Percentiles rank a stretch among this genome's conserved stretches.
Evolutionary conservation across 2,329 filamentous ascomycete species (phyloP).

Genomic region (Hypoxylon rubiginosum): DNA sequence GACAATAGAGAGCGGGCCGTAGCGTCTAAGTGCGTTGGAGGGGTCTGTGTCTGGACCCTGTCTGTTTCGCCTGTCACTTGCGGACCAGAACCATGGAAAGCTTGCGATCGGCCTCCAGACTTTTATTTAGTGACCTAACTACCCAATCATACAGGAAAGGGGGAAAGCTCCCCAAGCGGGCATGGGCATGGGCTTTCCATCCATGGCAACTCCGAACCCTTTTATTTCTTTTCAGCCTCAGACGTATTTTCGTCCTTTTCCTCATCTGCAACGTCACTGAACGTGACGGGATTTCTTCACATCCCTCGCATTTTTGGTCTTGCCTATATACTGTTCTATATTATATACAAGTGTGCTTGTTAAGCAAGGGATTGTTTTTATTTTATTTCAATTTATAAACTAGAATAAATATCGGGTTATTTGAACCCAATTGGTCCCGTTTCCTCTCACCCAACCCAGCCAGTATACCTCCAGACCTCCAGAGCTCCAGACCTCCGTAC

Average conservation of each 20-base stretch:
- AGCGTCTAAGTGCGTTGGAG: constrained; percentile 20
- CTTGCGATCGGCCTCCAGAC: constrained; percentile 3
- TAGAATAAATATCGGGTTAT: background rate
- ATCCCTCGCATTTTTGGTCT: constrained; percentile 5
- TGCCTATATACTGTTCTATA: constrained; percentile 10
- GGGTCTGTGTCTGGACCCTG: background rate
- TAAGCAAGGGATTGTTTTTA: background rate
- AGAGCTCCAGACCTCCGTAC: background rate
- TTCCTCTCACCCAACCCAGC: constrained; percentile 12
- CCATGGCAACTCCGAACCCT: constrained; percentile 11
- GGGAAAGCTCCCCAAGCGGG: background rate
- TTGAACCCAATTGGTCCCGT: constrained; percentile 19
- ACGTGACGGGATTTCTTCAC: background rate
- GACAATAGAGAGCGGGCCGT: constrained; percentile 30
- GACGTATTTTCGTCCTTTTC: constrained; percentile 9
- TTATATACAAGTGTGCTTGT: constrained; percentile 9
- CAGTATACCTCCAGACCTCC: background rate
- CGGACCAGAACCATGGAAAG: constrained; percentile 12
- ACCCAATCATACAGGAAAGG: constrained; percentile 19
- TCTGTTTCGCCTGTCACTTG: constrained; percentile 7
- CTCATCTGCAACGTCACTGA: constrained; percentile 6
- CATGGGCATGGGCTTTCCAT: constrained; percentile 11
- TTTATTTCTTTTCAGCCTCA: constrained; percentile 27
- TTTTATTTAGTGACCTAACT: too few species aligned
- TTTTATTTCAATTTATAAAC: background rate